Conservation (phyloP, 441 rosid genomes). For the Rhodomyrtus psidioides region DNA sequence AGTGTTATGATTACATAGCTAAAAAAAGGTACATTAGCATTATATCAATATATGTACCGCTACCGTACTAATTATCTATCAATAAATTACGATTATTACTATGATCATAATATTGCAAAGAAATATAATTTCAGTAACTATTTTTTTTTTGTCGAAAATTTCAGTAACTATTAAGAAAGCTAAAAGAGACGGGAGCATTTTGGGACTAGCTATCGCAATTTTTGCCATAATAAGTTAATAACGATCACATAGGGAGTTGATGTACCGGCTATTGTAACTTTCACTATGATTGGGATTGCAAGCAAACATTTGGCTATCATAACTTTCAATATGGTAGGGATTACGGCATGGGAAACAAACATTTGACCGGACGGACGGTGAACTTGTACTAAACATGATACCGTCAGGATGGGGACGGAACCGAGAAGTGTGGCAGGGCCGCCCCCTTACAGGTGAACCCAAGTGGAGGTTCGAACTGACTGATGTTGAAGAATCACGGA, state of each 20-base stretch:
- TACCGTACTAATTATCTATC: not conserved
- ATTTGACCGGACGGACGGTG: accelerated
- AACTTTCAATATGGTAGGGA: not conserved
- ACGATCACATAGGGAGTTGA: no score
- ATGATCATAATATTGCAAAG: not conserved
- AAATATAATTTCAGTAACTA: accelerated
- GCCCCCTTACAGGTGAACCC: no score
- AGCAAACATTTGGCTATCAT: not conserved
- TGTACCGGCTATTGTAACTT: no score
- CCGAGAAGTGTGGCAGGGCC: no score
- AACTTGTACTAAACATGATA: accelerated
- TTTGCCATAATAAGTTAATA: no score
- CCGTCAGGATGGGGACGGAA: no score
- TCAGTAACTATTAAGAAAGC: not conserved
- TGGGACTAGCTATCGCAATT: no score
- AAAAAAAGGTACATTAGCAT: not conserved
- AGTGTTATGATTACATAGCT: not conserved
- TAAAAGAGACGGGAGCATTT: not conserved
- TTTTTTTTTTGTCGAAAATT: no score
- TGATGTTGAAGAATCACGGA: no score
- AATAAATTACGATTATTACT: accelerated
- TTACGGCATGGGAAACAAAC: not conserved
- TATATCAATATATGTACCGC: accelerated
- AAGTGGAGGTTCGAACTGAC: no score
- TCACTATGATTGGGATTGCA: not conserved